These are phyloP conservation scores for Grosmannia serpens DNA, from an alignment of 2,329 filamentous ascomycete genomes.

Conservation along the genomic window DNA sequence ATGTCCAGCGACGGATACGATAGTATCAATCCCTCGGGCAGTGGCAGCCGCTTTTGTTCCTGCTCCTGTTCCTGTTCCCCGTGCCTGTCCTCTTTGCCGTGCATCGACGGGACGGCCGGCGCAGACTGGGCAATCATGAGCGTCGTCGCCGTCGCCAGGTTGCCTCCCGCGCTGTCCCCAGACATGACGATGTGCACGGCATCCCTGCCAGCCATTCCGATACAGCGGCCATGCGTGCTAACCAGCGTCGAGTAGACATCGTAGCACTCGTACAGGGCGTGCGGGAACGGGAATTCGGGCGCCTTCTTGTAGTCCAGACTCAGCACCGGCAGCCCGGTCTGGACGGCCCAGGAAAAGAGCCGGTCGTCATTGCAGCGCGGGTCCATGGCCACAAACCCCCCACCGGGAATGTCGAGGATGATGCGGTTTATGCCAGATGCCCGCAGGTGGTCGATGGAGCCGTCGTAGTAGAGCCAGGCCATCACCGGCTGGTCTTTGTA, in stretches of 20 bases:
- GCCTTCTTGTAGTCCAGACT: slow-evolving; percentile 88
- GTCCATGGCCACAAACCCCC: slow-evolving; percentile 93
- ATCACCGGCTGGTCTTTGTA: slow-evolving; percentile 67
- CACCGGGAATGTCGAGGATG: slow-evolving; percentile 82
- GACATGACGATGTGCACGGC: slow-evolving; percentile 60
- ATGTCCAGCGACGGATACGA: slow-evolving; percentile 89
- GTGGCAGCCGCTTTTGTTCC: slow-evolving; percentile 35
- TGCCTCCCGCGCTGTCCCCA: slow-evolving; percentile 75
- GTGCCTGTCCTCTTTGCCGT: no score
- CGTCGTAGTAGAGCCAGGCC: slow-evolving; percentile 92
- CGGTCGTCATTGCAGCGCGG: slow-evolving; percentile 93
- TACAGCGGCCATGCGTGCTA: slow-evolving; percentile 58
- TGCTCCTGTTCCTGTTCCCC: not conserved
- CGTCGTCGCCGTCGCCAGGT: slow-evolving; percentile 66
- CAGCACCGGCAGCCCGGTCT: slow-evolving; percentile 75
- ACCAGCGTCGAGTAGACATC: slow-evolving; percentile 72
- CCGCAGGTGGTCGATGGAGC: slow-evolving; percentile 51
- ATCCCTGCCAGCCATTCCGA: slow-evolving; percentile 58
- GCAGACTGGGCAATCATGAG: slow-evolving; percentile 80
- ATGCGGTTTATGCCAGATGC: slow-evolving; percentile 58
- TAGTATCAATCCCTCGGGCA: slow-evolving; percentile 70
- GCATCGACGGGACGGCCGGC: slow-evolving; percentile 24
- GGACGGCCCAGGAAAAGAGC: slow-evolving; percentile 81
- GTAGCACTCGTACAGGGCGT: slow-evolving; percentile 77
- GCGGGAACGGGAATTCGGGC: slow-evolving; percentile 74